phyloP scores from a whole-genome alignment of 1,284 basidiomycete species.

The Moesziomyces globuligerus region DNA sequence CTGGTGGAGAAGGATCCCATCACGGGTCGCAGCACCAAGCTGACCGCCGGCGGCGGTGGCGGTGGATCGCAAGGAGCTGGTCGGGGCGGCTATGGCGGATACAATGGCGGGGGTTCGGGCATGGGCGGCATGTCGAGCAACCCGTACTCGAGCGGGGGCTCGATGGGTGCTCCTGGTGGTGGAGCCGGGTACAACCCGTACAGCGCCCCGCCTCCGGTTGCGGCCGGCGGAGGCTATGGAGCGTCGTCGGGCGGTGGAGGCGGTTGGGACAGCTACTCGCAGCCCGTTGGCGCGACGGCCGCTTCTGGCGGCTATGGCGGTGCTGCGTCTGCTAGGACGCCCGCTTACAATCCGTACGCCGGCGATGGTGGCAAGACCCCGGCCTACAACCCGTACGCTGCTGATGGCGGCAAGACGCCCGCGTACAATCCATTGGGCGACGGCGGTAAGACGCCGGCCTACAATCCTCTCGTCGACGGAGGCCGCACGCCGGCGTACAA shows the following conservation, averaged over 20 bases:
- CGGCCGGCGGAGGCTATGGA: constrained; percentile 31
- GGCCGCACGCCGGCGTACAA: constrained; percentile 50
- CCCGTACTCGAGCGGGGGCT: constrained; percentile 32
- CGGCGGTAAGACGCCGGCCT: constrained; percentile 63
- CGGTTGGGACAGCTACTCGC: constrained; percentile 31
- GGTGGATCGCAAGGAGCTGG: constrained; percentile 18
- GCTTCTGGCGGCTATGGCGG: constrained; percentile 20
- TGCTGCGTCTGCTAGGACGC: constrained; percentile 18
- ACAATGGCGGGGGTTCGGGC: constrained; percentile 21
- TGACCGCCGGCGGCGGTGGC: constrained; percentile 15
- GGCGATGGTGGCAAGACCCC: constrained; percentile 44
- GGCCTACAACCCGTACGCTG: constrained; percentile 32
- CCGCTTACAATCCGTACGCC: constrained; percentile 46
- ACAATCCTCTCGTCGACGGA: constrained; percentile 50
- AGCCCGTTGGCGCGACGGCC: constrained; percentile 28
- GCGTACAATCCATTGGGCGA: constrained; percentile 49
- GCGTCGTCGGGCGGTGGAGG: constrained; percentile 12
- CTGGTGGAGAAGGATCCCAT: constrained; percentile 75
- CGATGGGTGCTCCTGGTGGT: constrained; percentile 11
- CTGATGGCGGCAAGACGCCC: constrained; percentile 55
- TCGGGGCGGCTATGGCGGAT: constrained; percentile 28
- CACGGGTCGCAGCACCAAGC: constrained; percentile 55
- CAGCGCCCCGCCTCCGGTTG: constrained; percentile 24
- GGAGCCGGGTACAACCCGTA: constrained; percentile 39
- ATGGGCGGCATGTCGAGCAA: constrained; percentile 39